These are phyloP conservation scores for Fraxinus nigra DNA, from an alignment of 305 asterid genomes.

Conservation along the genomic window DNA sequence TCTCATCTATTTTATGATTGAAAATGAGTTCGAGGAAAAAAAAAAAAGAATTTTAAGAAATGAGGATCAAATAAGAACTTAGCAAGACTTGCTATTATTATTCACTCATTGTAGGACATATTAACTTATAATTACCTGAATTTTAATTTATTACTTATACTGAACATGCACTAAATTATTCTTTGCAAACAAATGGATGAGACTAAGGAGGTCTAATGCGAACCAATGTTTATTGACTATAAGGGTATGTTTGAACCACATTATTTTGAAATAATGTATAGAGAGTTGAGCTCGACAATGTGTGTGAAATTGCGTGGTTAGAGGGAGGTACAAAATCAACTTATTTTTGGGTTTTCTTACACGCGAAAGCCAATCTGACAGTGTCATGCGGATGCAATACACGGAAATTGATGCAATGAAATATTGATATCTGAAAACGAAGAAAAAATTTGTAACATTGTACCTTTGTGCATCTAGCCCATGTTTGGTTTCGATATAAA, in stretches of 20 bases:
- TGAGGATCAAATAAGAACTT: background rate
- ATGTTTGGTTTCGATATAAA: background rate
- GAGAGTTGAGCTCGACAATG: background rate
- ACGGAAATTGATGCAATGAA: background rate
- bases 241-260: too few species aligned
- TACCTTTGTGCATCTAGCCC: background rate
- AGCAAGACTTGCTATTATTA: background rate
- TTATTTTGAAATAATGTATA: too few species aligned
- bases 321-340: background rate
- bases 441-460: background rate
- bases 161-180: background rate
- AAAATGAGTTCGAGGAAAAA: too few species aligned
- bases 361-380: conserved; percentile 24
- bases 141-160: too few species aligned
- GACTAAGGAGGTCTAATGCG: background rate
- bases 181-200: background rate
- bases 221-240: background rate
- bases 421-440: background rate
- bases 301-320: background rate
- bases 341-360: conserved; percentile 9
- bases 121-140: background rate
- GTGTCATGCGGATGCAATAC: background rate
- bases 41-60: too few species aligned
- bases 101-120: background rate
- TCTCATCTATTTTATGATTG: background rate